Base-by-base conservation (phyloP, 176 grass and related monocot genomes). In the Elaeis guineensis region DNA sequence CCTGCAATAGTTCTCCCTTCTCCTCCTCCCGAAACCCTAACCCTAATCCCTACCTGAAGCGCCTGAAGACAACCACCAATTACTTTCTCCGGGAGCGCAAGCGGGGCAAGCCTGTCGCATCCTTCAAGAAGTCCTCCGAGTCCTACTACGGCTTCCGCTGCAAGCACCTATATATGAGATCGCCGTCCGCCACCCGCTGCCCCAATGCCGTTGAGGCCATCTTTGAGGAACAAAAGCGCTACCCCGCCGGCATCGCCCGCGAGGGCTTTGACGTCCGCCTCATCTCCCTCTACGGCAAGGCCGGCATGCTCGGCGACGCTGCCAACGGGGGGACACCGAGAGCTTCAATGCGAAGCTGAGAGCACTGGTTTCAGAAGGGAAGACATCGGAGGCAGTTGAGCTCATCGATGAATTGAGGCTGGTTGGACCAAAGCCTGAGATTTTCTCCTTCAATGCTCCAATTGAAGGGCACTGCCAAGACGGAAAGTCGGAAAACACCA, bases 321-420 rank as follows among this genome's bases (percentile, higher is more conserved):
- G 72, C 56, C 49, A 52, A 1, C 82, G 62, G 64, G 78, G 75
- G 0, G 29, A 82, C 16, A 5, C 18, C 0, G 85, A 54, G 57
- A 20, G 63, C 70, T 95, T 79, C 72, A 89, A 89, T 53, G 64
- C 78, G 49, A 89, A 82, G 52, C 16, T 95, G 25, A 67, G 82
- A 32, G 72, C 72, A 39, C 66, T 95, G 64, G 53, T 85, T 58
- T 24, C 44, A 0, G 17, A 63, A 49, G 75, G 69, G 15, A 82
- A 44, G 23, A 48, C 77, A 21, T 32, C 52, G 21, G 89, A 89
- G 52, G 72, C 78, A 26, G 25, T 17, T 44, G 59, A 71, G 28
- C 18, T 89, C 35, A 51, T 95, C 25, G 64, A 72, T 48, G 26
- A 23, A 26, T 77, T 89, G 89, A 26, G 70, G 35, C 60, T 59